Conservation (phyloP, 768 basidiomycete species). For the Kwoniella dendrophila region DNA sequence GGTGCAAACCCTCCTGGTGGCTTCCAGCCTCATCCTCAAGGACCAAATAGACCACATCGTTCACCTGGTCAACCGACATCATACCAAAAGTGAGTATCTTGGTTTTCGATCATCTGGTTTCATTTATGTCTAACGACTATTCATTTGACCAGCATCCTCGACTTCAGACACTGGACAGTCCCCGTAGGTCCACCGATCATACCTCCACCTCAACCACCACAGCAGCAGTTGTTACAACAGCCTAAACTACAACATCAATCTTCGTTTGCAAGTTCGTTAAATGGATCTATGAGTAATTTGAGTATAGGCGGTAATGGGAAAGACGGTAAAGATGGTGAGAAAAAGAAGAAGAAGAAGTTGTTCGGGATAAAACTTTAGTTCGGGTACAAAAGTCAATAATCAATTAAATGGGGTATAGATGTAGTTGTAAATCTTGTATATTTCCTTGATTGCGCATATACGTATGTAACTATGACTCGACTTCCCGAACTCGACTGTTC, state of each 20-base stretch:
- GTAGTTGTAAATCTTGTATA: constrained; percentile 1
- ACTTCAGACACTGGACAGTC: constrained; percentile 53
- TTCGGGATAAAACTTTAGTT: constrained; percentile 36
- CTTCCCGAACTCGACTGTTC: no score
- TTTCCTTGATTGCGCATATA: neutral
- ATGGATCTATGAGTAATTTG: constrained; percentile 28
- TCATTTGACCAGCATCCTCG: constrained; percentile 43
- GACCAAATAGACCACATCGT: constrained; percentile 34
- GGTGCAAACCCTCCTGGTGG: constrained; percentile 61
- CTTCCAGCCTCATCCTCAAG: constrained; percentile 47
- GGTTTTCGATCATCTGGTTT: no score
- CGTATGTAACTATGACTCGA: neutral
- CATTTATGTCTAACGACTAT: neutral
- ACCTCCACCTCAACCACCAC: constrained; percentile 32
- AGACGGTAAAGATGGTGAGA: constrained; percentile 29
- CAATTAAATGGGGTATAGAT: neutral
- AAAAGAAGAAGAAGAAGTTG: constrained; percentile 47
- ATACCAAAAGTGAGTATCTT: constrained; percentile 45
- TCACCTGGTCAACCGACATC: constrained; percentile 39
- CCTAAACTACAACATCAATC: constrained; percentile 20
- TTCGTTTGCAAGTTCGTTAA: constrained; percentile 26
- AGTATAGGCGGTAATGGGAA: constrained; percentile 28
- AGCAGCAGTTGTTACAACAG: constrained; percentile 4
- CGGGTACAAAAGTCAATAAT: no score
- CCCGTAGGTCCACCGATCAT: constrained; percentile 53